These are phyloP conservation scores for Lippia alba DNA, from an alignment of 305 asterid genomes.

Conservation along the genomic window DNA sequence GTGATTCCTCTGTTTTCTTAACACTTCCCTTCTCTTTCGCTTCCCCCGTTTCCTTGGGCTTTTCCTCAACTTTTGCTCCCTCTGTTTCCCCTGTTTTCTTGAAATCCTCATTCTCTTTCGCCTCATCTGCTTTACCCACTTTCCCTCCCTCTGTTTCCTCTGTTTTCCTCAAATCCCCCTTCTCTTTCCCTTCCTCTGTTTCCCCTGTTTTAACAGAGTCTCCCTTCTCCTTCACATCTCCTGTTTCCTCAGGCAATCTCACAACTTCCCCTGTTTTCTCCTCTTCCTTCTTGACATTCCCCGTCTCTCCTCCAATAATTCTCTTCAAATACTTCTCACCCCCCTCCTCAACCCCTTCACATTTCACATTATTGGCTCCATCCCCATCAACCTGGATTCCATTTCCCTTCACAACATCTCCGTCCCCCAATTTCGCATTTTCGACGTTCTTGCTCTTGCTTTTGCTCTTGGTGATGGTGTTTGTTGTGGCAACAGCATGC, in stretches of 20 bases:
- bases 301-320: not conserved
- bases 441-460: constrained; percentile 43
- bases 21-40: too few relatives aligned
- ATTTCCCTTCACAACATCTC: constrained; percentile 15
- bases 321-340: constrained; percentile 23
- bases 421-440: not conserved
- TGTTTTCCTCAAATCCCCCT: too few relatives aligned
- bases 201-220: too few relatives aligned
- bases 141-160: too few relatives aligned
- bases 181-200: too few relatives aligned
- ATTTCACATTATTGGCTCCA: not conserved
- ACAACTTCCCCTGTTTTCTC: constrained; percentile 26
- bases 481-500: constrained; percentile 70
- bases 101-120: too few relatives aligned
- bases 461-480: constrained; percentile 50
- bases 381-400: constrained; percentile 5
- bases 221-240: not conserved
- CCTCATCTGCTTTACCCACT: too few relatives aligned
- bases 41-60: too few relatives aligned
- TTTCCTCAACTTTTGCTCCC: too few relatives aligned
- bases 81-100: too few relatives aligned
- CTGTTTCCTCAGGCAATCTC: too few relatives aligned
- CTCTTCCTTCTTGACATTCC: not conserved
- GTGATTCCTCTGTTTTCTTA: too few relatives aligned
- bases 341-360: not conserved